phyloP scores from a whole-genome alignment of 805 yeast genomes.

The Schwanniomyces occidentalis region DNA sequence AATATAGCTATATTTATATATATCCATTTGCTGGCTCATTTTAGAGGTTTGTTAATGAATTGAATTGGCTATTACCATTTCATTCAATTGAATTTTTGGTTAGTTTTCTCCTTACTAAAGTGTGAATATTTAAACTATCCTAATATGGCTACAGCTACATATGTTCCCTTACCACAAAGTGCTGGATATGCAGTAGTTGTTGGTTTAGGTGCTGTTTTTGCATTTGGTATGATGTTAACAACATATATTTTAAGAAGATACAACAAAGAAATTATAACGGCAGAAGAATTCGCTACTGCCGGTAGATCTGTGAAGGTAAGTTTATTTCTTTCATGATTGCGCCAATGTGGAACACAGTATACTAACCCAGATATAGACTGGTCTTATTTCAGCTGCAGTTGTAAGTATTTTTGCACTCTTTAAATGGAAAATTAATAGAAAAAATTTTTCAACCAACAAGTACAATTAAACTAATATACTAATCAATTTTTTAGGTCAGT shows the following conservation, averaged over 20 bases:
- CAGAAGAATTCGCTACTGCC: slow-evolving; percentile 93
- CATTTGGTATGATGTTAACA: slow-evolving; percentile 74
- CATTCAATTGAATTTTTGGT: not conserved
- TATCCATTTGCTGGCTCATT: no score
- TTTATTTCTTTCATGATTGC: no score
- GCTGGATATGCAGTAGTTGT: slow-evolving; percentile 88
- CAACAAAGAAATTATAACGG: slow-evolving; percentile 82
- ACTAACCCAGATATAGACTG: no score
- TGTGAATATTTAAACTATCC: not conserved
- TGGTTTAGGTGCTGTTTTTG: slow-evolving; percentile 82
- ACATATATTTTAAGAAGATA: slow-evolving; percentile 73
- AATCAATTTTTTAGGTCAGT: no score
- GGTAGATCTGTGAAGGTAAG: slow-evolving; percentile 88
- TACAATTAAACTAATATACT: no score
- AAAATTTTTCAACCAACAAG: no score
- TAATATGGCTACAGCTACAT: slow-evolving; percentile 3
- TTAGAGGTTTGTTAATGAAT: no score
- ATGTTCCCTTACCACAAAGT: slow-evolving; percentile 59
- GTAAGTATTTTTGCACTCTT: no score
- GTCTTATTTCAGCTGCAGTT: slow-evolving; percentile 84
- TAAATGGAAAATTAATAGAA: no score
- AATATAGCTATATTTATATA: no score
- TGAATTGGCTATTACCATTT: not conserved
- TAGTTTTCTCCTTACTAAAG: not conserved
- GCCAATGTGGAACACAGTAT: no score